phyloP scores from a whole-genome alignment of 495 filamentous ascomycete genomes.

The Trichoderma orchidacearum region DNA sequence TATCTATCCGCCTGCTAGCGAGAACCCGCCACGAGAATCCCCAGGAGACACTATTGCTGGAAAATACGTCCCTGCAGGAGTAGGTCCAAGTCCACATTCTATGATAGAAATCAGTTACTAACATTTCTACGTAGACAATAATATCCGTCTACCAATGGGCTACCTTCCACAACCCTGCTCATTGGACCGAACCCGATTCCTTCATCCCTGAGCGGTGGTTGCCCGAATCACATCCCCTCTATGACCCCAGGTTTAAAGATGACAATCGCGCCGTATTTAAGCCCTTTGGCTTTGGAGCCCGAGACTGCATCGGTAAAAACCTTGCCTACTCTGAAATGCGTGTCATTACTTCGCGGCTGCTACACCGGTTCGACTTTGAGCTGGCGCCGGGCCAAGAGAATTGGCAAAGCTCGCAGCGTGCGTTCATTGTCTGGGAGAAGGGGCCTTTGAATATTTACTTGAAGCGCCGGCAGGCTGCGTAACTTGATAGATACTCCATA shows the following conservation, averaged over 20 bases:
- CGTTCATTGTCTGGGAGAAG: not conserved
- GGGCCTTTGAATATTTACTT: not conserved
- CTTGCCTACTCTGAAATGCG: slow-evolving; percentile 27
- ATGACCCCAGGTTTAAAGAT: slow-evolving; percentile 8
- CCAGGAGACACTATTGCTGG: slow-evolving; percentile 14
- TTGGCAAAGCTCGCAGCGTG: not conserved
- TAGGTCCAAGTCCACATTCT: not conserved
- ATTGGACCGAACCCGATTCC: slow-evolving; percentile 21
- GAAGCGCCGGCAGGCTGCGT: not conserved
- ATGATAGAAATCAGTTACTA: not conserved
- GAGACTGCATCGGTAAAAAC: slow-evolving; percentile 27
- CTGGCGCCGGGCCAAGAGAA: slow-evolving; percentile 1
- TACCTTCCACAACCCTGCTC: slow-evolving; percentile 20
- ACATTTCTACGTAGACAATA: slow-evolving; percentile 2
- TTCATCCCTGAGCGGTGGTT: slow-evolving; percentile 40
- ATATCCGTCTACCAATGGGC: slow-evolving; percentile 8
- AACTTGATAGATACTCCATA: too few species aligned
- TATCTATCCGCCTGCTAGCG: slow-evolving; percentile 40
- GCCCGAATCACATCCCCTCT: not conserved
- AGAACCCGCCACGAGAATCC: slow-evolving; percentile 29
- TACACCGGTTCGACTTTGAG: slow-evolving; percentile 23
- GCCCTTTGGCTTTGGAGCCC: slow-evolving; percentile 20
- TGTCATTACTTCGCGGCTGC: slow-evolving; percentile 21
- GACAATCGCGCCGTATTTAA: slow-evolving; percentile 19
- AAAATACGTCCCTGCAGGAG: slow-evolving; percentile 12